Percentiles rank a stretch among this genome's conserved stretches.
These are phyloP conservation scores for Limnanthes douglasii DNA, from an alignment of 345 rosid genomes.

Conservation along the genomic window DNA sequence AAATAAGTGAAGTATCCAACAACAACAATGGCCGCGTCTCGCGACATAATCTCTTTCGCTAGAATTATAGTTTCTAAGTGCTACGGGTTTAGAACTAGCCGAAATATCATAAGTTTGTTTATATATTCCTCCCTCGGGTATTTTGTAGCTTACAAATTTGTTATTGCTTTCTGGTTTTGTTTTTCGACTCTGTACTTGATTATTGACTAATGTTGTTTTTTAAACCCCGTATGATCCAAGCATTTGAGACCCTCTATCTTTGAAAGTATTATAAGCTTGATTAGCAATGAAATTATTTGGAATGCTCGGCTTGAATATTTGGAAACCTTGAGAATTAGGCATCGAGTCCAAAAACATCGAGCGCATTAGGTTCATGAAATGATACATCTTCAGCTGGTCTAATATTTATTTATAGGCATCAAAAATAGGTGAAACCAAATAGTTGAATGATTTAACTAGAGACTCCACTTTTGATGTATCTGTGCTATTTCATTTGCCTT, in stretches of 20 bases:
- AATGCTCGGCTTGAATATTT: conserved; percentile 26
- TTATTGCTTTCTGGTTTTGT: too few species aligned
- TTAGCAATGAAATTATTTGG: conserved; percentile 29
- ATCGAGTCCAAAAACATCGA: conserved; percentile 17
- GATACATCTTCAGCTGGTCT: conserved; percentile 17
- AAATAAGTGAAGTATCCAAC: too few species aligned
- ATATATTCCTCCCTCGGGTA: conserved; percentile 23
- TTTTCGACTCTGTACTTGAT: conserved; percentile 72
- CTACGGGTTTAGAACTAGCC: conserved; percentile 70
- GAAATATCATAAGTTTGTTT: conserved; percentile 43
- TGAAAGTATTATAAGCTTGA: conserved; percentile 25
- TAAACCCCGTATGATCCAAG: conserved; percentile 37
- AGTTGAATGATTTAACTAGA: conserved; percentile 28
- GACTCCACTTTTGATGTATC: conserved; percentile 25
- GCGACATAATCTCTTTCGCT: conserved; percentile 20
- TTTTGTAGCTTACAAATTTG: conserved; percentile 20
- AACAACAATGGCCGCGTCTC: too few species aligned
- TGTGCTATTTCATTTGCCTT: conserved; percentile 44
- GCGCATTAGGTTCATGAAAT: conserved; percentile 18
- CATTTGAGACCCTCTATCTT: conserved; percentile 30
- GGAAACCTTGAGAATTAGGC: conserved; percentile 19
- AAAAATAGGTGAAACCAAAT: conserved; percentile 21
- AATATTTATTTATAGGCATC: conserved; percentile 23
- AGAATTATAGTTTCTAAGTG: conserved; percentile 29
- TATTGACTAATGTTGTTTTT: conserved; percentile 19